phyloP scores from a whole-genome alignment of 2,329 filamentous ascomycete species.

The Aspergillus quadricinctus region DNA sequence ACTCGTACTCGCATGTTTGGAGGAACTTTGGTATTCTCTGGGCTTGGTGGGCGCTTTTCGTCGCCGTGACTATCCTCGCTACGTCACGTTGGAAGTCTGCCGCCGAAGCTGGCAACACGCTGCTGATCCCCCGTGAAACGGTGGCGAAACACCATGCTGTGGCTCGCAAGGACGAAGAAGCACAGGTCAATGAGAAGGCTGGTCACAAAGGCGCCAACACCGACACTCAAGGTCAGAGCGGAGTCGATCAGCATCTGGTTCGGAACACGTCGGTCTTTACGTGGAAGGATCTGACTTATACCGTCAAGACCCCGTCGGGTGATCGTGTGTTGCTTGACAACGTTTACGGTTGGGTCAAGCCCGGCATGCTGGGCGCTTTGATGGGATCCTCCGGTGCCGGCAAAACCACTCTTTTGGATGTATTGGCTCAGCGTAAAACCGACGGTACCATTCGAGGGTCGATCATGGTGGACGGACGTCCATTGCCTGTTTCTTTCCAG shows the following conservation, averaged over 20 bases:
- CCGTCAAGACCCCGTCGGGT: constrained; percentile 57
- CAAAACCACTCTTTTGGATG: constrained; percentile 71
- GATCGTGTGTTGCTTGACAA: constrained; percentile 58
- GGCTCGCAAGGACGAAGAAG: constrained; percentile 49
- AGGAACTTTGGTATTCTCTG: constrained; percentile 60
- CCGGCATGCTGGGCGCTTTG: constrained; percentile 70
- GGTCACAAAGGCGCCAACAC: constrained; percentile 14
- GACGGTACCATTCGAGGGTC: constrained; percentile 59
- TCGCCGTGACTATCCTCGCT: constrained; percentile 53
- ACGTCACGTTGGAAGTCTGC: constrained; percentile 56
- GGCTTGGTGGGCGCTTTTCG: constrained; percentile 60
- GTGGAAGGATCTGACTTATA: constrained; percentile 69
- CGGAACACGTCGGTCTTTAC: constrained; percentile 67
- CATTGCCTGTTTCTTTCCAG: constrained; percentile 59
- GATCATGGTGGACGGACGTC: constrained; percentile 62
- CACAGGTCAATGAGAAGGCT: constrained; percentile 25
- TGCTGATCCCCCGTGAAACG: constrained; percentile 61
- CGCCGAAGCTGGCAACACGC: constrained; percentile 49
- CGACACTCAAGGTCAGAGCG: neutral
- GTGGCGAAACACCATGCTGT: constrained; percentile 35
- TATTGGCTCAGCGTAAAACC: constrained; percentile 65
- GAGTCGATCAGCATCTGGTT: constrained; percentile 44
- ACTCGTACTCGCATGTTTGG: constrained; percentile 52
- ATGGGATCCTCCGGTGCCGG: constrained; percentile 76
- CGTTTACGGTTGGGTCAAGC: constrained; percentile 71